Evolutionary conservation across 805 yeast species (phyloP).

Genomic region (Monosporozyma yasuniensis): DNA sequence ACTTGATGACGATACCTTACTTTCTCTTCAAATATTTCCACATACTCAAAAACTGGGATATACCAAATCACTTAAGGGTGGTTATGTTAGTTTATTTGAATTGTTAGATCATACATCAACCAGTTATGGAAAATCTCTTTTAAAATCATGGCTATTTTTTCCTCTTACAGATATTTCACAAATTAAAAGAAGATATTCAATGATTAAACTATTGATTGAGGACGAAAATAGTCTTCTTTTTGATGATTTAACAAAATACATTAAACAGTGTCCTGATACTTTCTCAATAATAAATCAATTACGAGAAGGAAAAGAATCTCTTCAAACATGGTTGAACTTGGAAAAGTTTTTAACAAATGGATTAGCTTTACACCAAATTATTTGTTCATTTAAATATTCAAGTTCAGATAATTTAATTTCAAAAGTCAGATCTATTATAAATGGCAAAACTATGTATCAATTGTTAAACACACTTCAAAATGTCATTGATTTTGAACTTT

Average conservation of each 20-base stretch:
- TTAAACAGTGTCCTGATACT: constrained; percentile 29
- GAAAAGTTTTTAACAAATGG: constrained; percentile 17
- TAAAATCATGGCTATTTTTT: constrained; percentile 30
- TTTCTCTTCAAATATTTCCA: constrained; percentile 21
- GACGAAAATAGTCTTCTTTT: constrained; percentile 14
- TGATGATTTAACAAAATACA: constrained; percentile 13
- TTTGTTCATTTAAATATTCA: constrained; percentile 8
- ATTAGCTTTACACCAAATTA: constrained; percentile 9
- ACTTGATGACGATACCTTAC: constrained; percentile 21
- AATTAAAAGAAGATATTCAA: constrained; percentile 27
- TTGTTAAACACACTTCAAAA: constrained; percentile 17
- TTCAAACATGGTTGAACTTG: constrained; percentile 27
- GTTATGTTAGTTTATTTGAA: constrained; percentile 16
- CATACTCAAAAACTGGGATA: constrained; percentile 6
- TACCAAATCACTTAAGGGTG: constrained; percentile 11
- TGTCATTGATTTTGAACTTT: constrained; percentile 33
- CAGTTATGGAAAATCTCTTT: constrained; percentile 22
- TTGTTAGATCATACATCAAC: constrained; percentile 21
- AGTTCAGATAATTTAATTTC: constrained; percentile 8
- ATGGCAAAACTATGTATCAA: constrained; percentile 5
- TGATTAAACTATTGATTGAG: constrained; percentile 20
- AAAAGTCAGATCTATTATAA: constrained; percentile 9
- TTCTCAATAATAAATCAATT: constrained; percentile 14
- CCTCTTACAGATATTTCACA: constrained; percentile 26
- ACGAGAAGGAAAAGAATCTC: constrained; percentile 21